phyloP scores from a whole-genome alignment of 1,284 basidiomycete species.

The Schizophyllum commune region DNA sequence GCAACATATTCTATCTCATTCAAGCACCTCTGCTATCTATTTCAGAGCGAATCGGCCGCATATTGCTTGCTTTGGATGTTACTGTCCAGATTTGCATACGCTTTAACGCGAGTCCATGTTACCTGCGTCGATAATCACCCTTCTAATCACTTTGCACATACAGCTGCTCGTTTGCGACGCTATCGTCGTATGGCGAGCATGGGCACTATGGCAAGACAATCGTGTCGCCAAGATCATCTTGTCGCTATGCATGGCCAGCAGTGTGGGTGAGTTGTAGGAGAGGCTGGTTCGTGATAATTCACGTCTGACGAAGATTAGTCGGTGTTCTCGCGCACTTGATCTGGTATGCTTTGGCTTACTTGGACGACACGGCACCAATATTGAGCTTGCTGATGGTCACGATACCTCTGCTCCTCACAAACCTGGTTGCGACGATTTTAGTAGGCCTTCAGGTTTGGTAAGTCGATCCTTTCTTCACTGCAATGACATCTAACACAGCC shows the following conservation, averaged over 20 bases:
- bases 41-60: too few species aligned
- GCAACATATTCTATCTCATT: neutral
- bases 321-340: conserved; percentile 5
- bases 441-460: conserved; percentile 10
- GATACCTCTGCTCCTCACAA: conserved; percentile 9
- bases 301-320: neutral
- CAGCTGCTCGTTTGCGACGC: conserved; percentile 10
- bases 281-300: neutral
- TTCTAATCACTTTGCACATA: neutral
- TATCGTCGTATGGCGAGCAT: conserved; percentile 10
- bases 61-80: too few species aligned
- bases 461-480: neutral
- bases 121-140: too few species aligned
- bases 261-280: conserved; percentile 2
- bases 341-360: conserved; percentile 5
- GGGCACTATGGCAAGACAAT: conserved; percentile 9
- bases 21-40: neutral
- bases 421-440: conserved; percentile 6
- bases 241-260: conserved; percentile 5
- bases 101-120: neutral
- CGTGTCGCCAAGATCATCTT: conserved; percentile 4
- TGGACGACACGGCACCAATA: conserved; percentile 4
- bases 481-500: neutral
- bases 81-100: neutral
- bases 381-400: conserved; percentile 5